These are phyloP conservation scores for Cordyceps farinosa DNA, from an alignment of 2,329 filamentous ascomycete species.

Conservation along the genomic window DNA sequence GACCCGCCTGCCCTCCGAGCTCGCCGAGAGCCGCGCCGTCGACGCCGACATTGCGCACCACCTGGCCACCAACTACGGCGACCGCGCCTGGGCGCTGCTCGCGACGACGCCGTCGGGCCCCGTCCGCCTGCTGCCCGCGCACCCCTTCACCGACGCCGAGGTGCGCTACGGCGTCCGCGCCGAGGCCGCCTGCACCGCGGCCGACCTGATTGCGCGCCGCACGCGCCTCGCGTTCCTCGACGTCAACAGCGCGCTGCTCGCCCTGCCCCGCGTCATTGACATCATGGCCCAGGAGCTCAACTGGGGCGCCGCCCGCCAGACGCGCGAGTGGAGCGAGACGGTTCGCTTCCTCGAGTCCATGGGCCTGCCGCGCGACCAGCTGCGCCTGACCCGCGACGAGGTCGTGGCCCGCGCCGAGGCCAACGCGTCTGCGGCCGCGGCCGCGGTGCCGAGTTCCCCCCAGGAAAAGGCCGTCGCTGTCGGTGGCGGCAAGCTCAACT, in stretches of 20 bases:
- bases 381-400: conserved; percentile 28
- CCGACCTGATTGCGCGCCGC: conserved; percentile 67
- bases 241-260: conserved; percentile 65
- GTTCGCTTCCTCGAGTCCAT: conserved; percentile 43
- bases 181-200: conserved; percentile 69
- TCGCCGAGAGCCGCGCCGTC: conserved; percentile 32
- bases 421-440: background rate
- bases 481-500: conserved; percentile 16
- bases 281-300: conserved; percentile 66
- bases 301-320: conserved; percentile 59
- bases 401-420: conserved; percentile 21
- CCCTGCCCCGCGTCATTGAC: conserved; percentile 67
- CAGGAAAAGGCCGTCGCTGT: conserved; percentile 11
- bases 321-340: conserved; percentile 52
- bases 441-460: background rate
- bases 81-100: conserved; percentile 69
- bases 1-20: conserved; percentile 31
- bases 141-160: conserved; percentile 73
- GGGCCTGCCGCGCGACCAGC: conserved; percentile 32
- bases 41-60: conserved; percentile 40
- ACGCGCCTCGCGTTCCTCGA: conserved; percentile 74
- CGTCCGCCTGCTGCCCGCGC: conserved; percentile 60
- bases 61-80: conserved; percentile 41
- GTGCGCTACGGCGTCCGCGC: conserved; percentile 67
- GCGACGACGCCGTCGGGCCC: conserved; percentile 50